These are phyloP conservation scores for Turnera subulata DNA, from an alignment of 345 rosid genomes.

Conservation along the genomic window DNA sequence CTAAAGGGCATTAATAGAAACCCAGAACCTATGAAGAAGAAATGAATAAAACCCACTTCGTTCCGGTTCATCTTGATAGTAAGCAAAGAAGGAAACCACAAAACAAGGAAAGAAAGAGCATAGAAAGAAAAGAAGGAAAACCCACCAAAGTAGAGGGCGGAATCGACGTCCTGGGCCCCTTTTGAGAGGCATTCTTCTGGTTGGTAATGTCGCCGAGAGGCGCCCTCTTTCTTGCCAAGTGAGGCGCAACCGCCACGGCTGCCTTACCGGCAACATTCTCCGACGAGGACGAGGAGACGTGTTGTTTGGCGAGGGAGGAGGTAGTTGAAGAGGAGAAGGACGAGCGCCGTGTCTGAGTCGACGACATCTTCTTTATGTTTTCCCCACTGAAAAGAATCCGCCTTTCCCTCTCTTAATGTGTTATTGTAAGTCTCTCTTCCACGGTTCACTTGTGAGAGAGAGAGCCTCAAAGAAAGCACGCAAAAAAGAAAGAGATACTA, in stretches of 20 bases:
- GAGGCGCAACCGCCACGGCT: conserved; percentile 26
- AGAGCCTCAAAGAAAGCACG: not conserved
- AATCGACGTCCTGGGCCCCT: conserved; percentile 33
- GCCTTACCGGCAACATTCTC: conserved; percentile 38
- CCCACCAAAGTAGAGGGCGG: conserved; percentile 57
- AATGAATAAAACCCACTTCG: not conserved
- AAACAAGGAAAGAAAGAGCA: not conserved
- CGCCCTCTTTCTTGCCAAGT: conserved; percentile 61
- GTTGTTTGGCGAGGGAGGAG: conserved; percentile 49
- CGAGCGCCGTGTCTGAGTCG: conserved; percentile 36
- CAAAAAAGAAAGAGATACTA: not conserved
- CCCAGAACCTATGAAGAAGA: not conserved
- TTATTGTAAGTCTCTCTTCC: too few species aligned
- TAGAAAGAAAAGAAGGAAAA: conserved; percentile 3
- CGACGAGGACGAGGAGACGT: conserved; percentile 36
- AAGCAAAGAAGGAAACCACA: not conserved
- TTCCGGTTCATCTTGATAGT: too few species aligned
- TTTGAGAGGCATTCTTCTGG: conserved; percentile 36
- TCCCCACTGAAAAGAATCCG: not conserved
- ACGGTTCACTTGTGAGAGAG: not conserved
- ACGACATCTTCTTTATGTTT: conserved; percentile 33
- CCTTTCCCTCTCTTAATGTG: not conserved
- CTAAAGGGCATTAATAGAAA: too few species aligned
- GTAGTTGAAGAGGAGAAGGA: conserved; percentile 44
- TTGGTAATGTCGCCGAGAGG: conserved; percentile 75